phyloP scores from a whole-genome alignment of 2,329 filamentous ascomycete genomes.

The Cadophora luteo-olivacea region DNA sequence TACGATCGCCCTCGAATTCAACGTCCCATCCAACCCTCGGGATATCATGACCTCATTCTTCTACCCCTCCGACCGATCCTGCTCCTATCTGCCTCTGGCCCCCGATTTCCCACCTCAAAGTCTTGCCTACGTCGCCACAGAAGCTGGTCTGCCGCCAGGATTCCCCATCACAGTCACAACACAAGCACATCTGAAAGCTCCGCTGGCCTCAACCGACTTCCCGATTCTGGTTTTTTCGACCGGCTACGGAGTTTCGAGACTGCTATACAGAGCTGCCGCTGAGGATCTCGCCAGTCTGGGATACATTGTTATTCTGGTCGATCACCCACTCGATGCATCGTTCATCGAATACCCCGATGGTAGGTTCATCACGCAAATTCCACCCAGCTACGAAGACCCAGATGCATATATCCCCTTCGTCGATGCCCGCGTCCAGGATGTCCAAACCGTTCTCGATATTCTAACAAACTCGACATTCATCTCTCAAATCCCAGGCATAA shows the following conservation, averaged over 20 bases:
- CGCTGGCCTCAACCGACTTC: constrained; percentile 17
- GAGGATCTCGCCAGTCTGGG: constrained; percentile 44
- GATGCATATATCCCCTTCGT: constrained; percentile 22
- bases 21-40: constrained; percentile 21
- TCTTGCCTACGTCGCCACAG: constrained; percentile 9
- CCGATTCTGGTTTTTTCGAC: constrained; percentile 45
- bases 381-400: neutral
- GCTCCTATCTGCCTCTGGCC: constrained; percentile 21
- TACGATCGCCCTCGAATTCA: constrained; percentile 24
- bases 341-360: constrained; percentile 45
- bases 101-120: constrained; percentile 22
- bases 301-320: constrained; percentile 44
- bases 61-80: constrained; percentile 24
- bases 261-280: constrained; percentile 41
- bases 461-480: constrained; percentile 19
- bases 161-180: constrained; percentile 16
- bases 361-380: constrained; percentile 13
- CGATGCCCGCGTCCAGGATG: constrained; percentile 28
- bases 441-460: constrained; percentile 30
- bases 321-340: constrained; percentile 44
- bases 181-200: constrained; percentile 25
- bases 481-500: constrained; percentile 23
- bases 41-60: constrained; percentile 34
- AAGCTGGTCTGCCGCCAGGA: constrained; percentile 12
- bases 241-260: constrained; percentile 38